Conservation (phyloP, 2,329 filamentous ascomycete genomes). For the Gliomastix tumulicola region DNA sequence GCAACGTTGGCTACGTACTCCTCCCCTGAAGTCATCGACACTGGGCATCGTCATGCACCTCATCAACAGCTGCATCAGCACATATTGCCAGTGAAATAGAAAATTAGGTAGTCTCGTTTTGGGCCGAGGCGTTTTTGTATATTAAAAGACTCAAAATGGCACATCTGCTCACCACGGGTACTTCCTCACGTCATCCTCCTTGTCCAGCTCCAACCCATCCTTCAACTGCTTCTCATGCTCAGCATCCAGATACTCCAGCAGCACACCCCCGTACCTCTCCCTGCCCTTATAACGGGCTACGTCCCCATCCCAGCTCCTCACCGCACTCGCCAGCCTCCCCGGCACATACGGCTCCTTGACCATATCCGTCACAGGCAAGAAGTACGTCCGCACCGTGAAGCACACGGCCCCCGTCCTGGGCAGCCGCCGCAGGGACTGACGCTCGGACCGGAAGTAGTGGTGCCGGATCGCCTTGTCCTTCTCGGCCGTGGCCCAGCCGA, state of each 20-base stretch:
- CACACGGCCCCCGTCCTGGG: constrained; percentile 51
- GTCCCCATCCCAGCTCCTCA: constrained; percentile 76
- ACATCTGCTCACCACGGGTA: constrained; percentile 48
- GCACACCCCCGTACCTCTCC: constrained; percentile 64
- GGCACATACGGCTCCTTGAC: constrained; percentile 69
- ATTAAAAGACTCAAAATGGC: no score
- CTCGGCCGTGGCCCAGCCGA: constrained; percentile 70
- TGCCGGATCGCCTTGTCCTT: constrained; percentile 66
- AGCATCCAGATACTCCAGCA: constrained; percentile 69
- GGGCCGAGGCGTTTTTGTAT: no score
- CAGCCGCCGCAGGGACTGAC: constrained; percentile 61
- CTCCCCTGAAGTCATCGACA: no score
- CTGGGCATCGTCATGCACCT: no score
- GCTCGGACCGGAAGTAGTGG: constrained; percentile 71
- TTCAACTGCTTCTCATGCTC: constrained; percentile 69
- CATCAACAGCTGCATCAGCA: no score
- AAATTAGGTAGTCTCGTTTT: no score
- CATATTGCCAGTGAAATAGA: no score
- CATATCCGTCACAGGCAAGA: constrained; percentile 63
- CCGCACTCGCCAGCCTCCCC: constrained; percentile 67
- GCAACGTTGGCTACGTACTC: no score
- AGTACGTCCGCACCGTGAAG: constrained; percentile 78
- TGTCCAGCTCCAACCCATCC: constrained; percentile 54
- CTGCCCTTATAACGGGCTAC: constrained; percentile 73
- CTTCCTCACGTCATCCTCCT: constrained; percentile 49